Conservation (phyloP, 129 eudicot genomes). For the Flaveria bidentis region DNA sequence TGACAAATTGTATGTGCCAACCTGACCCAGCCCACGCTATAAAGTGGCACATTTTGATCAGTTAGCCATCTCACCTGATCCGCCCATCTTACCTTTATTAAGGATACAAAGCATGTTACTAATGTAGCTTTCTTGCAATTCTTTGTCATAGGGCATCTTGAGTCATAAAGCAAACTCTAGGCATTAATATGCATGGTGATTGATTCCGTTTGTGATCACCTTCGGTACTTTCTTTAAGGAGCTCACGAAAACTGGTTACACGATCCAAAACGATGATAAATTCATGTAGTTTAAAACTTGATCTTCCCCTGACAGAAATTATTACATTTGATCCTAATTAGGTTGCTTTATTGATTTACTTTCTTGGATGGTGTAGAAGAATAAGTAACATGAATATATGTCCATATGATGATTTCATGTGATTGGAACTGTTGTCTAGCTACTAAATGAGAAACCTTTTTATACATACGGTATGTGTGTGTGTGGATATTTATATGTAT, state of each 20-base stretch:
- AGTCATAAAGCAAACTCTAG: background rate
- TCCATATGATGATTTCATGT: constrained; percentile 12
- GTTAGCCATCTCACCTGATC: background rate
- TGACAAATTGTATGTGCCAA: background rate
- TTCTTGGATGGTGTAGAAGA: background rate
- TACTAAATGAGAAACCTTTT: constrained; percentile 6
- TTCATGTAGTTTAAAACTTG: background rate
- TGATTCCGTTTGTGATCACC: no score
- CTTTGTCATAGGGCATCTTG: background rate
- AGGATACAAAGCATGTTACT: constrained; percentile 6
- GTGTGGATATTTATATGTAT: background rate
- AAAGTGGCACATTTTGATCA: background rate
- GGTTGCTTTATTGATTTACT: constrained; percentile 9
- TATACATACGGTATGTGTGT: background rate
- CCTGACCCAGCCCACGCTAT: background rate
- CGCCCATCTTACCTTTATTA: background rate
- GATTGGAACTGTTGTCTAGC: constrained; percentile 4
- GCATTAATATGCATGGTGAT: no score
- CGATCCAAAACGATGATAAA: background rate
- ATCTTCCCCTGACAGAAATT: background rate
- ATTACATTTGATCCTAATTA: constrained; percentile 11
- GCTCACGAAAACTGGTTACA: background rate
- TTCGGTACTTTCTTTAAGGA: no score
- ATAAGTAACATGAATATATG: background rate
- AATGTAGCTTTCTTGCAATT: background rate